These are phyloP conservation scores for Aspergillus ochraceoroseus DNA, from an alignment of 2,329 filamentous ascomycete species.

Conservation along the genomic window DNA sequence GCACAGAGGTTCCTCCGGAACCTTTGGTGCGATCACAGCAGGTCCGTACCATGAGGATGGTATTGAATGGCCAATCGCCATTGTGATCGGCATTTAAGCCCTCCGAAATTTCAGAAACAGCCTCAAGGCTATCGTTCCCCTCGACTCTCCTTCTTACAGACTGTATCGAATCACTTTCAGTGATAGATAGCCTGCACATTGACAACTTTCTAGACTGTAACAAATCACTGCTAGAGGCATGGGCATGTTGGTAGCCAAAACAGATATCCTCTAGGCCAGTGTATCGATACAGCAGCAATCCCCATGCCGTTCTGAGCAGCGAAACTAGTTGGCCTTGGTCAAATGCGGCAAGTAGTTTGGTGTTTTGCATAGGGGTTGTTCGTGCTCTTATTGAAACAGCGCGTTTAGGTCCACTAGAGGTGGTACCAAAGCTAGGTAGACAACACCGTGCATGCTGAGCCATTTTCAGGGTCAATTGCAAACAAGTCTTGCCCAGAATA, in stretches of 20 bases:
- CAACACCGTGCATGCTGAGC: slow-evolving; percentile 31
- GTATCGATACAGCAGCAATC: slow-evolving; percentile 44
- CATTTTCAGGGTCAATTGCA: slow-evolving; percentile 18
- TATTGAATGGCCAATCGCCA: slow-evolving; percentile 34
- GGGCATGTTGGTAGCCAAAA: slow-evolving; percentile 43
- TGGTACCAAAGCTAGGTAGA: slow-evolving; percentile 34
- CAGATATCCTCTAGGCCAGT: slow-evolving; percentile 46
- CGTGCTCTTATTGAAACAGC: slow-evolving; percentile 35
- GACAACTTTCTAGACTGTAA: slow-evolving; percentile 17
- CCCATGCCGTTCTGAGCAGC: slow-evolving; percentile 45
- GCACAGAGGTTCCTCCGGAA: slow-evolving; percentile 17
- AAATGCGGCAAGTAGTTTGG: slow-evolving; percentile 32
- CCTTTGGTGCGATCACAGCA: slow-evolving; percentile 23
- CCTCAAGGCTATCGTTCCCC: slow-evolving; percentile 9
- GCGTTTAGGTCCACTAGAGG: slow-evolving; percentile 29
- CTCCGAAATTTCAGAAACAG: slow-evolving; percentile 14
- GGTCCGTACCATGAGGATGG: slow-evolving; percentile 35
- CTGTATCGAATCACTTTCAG: slow-evolving; percentile 28
- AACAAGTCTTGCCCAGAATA: slow-evolving; percentile 10
- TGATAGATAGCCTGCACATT: slow-evolving; percentile 27
- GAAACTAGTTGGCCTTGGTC: slow-evolving; percentile 24
- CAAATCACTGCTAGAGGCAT: slow-evolving; percentile 14
- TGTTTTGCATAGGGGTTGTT: slow-evolving; percentile 28
- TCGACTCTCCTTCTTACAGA: slow-evolving; percentile 29
- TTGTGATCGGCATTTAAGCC: slow-evolving; percentile 9